phyloP scores from a whole-genome alignment of 768 basidiomycete genomes.

The Trametes cingulata region DNA sequence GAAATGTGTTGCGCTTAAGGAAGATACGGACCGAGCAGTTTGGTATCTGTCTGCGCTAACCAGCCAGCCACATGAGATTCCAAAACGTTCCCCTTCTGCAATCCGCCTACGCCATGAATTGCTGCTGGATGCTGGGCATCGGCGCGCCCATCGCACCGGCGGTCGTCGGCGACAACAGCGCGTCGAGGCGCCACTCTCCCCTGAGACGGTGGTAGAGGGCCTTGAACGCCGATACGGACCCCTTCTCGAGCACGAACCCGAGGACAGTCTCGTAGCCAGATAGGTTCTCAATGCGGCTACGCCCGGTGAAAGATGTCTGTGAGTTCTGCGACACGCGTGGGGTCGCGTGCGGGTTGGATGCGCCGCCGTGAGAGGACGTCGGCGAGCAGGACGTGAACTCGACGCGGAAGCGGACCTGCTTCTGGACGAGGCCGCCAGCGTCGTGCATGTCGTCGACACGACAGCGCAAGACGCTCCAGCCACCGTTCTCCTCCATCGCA shows the following conservation, averaged over 20 bases:
- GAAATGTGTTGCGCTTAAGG: background rate
- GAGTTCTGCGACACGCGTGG: conserved; percentile 28
- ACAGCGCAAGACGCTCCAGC: conserved; percentile 49
- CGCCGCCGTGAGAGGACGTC: background rate
- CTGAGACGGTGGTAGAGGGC: conserved; percentile 70
- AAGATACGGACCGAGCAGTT: background rate
- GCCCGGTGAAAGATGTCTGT: conserved; percentile 27
- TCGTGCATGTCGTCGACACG: conserved; percentile 51
- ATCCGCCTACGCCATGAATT: conserved; percentile 20
- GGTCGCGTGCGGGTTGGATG: conserved; percentile 20
- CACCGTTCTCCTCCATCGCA: conserved; percentile 50
- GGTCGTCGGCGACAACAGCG: conserved; percentile 27
- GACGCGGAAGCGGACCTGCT: conserved; percentile 80
- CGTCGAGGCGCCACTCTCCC: conserved; percentile 61
- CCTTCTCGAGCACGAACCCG: conserved; percentile 86
- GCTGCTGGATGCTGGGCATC: conserved; percentile 26
- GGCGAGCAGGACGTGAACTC: conserved; percentile 54
- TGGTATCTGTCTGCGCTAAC: background rate
- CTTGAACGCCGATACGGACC: conserved; percentile 85
- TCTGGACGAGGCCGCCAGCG: conserved; percentile 48
- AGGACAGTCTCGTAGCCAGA: conserved; percentile 60
- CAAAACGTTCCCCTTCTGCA: too few relatives aligned
- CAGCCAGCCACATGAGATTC: background rate
- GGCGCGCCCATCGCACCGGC: conserved; percentile 5
- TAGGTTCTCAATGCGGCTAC: conserved; percentile 29